Evolutionary conservation across 345 rosid species (phyloP), one percentile per base, ranked within the genome.

Genomic region (Carallia pectinifolia): DNA sequence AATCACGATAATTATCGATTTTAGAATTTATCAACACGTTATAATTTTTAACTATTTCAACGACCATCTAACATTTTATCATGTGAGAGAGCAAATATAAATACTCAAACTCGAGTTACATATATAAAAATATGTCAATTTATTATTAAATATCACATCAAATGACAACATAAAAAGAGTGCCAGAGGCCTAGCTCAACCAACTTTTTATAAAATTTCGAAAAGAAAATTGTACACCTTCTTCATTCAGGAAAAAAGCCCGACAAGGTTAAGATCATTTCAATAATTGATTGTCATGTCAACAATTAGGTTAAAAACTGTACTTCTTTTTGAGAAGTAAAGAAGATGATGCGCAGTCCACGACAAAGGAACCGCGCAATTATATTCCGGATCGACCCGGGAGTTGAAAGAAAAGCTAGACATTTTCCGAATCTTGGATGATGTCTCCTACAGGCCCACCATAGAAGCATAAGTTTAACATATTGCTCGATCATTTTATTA

Each of bases 311-410:
- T 65, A 58, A 55, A 77, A 55, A 77, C 19, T 52, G 6, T 13
- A 58, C 17, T 72, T 31, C 34, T 15, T 40, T 33, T 54, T 23
- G 23, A 23, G 60, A 50, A 19, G 44, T 1, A 44, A 44, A 66
- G 64, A 61, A 1, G 62, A 76, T 76, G 85, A 71, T 55, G 78
- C 65, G 68, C 58, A 72, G 72, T 74, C 87, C 81, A 81, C 74
- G 55, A 71, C 65, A 74, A 38, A 15, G 39, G 54, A 1, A 56
- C 44, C 66, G 71, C 53, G 16, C 56, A 59, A 73, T 30, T 59
- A 68, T 76, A 70, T 68, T 77, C n/a, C 65, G 31, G 66, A 67
- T 50, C 74, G 34, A 52, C 64, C 53, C 62, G 62, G 64, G 31
- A 68, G 73, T 66, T 71, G 38, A 66, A 66, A 66, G 40, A 55